Percentiles rank a stretch among this genome's conserved stretches.
Evolutionary conservation across 2,329 filamentous ascomycete species (phyloP).

Genomic region (Aspergillus novofumigatus): DNA sequence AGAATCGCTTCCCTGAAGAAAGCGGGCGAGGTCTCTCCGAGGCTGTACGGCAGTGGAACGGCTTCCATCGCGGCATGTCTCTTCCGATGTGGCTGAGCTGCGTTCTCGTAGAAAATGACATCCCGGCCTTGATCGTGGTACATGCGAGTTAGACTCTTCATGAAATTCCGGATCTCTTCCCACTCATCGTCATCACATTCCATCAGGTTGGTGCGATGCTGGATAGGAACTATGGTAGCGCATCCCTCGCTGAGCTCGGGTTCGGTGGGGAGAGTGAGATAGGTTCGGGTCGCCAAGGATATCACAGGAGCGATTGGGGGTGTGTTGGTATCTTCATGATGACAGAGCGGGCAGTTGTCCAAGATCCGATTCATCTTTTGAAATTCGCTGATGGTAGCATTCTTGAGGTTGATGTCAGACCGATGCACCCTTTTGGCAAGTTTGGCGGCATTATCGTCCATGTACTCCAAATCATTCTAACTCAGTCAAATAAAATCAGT

Average conservation of each 20-base stretch:
- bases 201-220: conserved; percentile 84
- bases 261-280: conserved; percentile 81
- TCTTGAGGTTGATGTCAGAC: conserved; percentile 82
- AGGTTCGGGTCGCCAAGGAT: conserved; percentile 79
- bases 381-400: conserved; percentile 79
- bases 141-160: conserved; percentile 91
- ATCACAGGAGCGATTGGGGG: conserved; percentile 81
- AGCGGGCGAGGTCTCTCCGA: conserved; percentile 87
- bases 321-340: conserved; percentile 76
- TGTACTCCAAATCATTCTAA: conserved; percentile 83
- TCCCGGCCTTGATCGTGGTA: conserved; percentile 91
- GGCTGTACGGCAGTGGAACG: conserved; percentile 81
- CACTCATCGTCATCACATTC: conserved; percentile 99
- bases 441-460: conserved; percentile 93
- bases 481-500: conserved; percentile 12
- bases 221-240: conserved; percentile 81
- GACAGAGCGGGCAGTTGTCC: conserved; percentile 83
- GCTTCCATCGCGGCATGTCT: conserved; percentile 81
- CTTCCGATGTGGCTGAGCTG: conserved; percentile 71
- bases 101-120: conserved; percentile 97
- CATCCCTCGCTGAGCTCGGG: conserved; percentile 81
- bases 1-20: conserved; percentile 96
- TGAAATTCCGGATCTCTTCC: conserved; percentile 98
- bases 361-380: conserved; percentile 84
- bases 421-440: conserved; percentile 84